Evolutionary conservation across 108 stramenopile species (phyloP).

Genomic region (Fragilaria crotonensis): DNA sequence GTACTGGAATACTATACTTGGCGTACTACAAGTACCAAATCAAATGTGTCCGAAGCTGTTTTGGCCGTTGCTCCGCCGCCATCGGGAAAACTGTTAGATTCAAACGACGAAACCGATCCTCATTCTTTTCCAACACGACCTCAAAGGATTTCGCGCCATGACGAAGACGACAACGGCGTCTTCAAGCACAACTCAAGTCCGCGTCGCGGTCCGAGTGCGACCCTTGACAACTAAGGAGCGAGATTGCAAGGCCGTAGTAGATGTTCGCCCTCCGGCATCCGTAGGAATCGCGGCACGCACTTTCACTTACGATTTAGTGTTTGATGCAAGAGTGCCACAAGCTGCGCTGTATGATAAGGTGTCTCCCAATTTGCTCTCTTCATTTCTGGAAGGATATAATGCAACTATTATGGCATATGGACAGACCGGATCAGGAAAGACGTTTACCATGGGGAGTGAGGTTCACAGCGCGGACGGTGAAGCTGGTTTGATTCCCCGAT

Average conservation of each 20-base stretch:
- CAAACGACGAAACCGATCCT: no score
- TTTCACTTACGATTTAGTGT: slow-evolving; percentile 80
- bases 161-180: background rate
- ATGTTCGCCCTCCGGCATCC: slow-evolving; percentile 24
- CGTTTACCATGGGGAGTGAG: slow-evolving; percentile 86
- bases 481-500: slow-evolving; percentile 82
- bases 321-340: slow-evolving; percentile 42
- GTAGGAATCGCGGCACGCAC: slow-evolving; percentile 52
- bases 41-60: no score
- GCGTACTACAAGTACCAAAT: no score
- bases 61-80: no score
- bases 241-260: slow-evolving; percentile 51
- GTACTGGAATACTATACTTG: no score
- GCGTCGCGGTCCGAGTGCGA: slow-evolving; percentile 74
- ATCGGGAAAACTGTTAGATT: no score
- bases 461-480: slow-evolving; percentile 22
- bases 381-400: slow-evolving; percentile 88
- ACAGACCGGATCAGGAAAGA: slow-evolving; percentile 85
- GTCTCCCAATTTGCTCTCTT: slow-evolving; percentile 50
- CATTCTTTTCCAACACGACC: slow-evolving; percentile 1
- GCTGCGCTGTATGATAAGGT: slow-evolving; percentile 60
- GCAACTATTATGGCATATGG: slow-evolving; percentile 89
- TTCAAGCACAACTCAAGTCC: slow-evolving; percentile 34
- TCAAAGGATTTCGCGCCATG: background rate
- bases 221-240: slow-evolving; percentile 72